Evolutionary conservation across 371 early-diverging fungal species (phyloP).

Genomic region (Zychaea mexicana): DNA sequence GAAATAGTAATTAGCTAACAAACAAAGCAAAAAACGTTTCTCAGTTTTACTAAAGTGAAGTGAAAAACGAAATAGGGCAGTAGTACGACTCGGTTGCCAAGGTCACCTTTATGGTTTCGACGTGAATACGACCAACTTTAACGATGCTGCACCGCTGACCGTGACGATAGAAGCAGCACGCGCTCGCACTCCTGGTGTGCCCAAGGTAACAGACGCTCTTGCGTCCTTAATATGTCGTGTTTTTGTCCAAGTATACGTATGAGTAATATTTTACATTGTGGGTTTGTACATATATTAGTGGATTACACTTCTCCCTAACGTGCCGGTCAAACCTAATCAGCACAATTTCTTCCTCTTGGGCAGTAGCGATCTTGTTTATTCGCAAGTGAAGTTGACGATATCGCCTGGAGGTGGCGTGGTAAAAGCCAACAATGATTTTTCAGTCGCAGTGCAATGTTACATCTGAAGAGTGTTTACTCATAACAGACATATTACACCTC

Average conservation of each 20-base stretch:
- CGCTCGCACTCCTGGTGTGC: neutral
- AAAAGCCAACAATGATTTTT: constrained; percentile 6
- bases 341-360: constrained; percentile 66
- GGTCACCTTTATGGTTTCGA: constrained; percentile 78
- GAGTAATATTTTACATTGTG: too few relatives aligned
- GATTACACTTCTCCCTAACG: constrained; percentile 66
- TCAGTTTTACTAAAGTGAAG: too few relatives aligned
- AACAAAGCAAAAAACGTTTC: constrained; percentile 6
- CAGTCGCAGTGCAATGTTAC: neutral
- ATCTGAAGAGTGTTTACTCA: neutral
- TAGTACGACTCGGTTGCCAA: constrained; percentile 72
- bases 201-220: too few relatives aligned
- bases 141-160: constrained; percentile 71
- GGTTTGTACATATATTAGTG: constrained; percentile 62
- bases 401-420: constrained; percentile 87
- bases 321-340: constrained; percentile 51
- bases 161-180: constrained; percentile 56
- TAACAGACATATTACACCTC: too few relatives aligned
- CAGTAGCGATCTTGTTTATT: constrained; percentile 42
- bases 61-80: constrained; percentile 55
- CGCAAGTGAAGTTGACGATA: constrained; percentile 69
- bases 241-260: too few relatives aligned
- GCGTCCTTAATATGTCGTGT: too few relatives aligned
- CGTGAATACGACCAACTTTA: constrained; percentile 81
- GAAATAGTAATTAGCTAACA: neutral